Conservation (phyloP, 2,329 filamentous ascomycete species). For the Calonectria hawksworthii region DNA sequence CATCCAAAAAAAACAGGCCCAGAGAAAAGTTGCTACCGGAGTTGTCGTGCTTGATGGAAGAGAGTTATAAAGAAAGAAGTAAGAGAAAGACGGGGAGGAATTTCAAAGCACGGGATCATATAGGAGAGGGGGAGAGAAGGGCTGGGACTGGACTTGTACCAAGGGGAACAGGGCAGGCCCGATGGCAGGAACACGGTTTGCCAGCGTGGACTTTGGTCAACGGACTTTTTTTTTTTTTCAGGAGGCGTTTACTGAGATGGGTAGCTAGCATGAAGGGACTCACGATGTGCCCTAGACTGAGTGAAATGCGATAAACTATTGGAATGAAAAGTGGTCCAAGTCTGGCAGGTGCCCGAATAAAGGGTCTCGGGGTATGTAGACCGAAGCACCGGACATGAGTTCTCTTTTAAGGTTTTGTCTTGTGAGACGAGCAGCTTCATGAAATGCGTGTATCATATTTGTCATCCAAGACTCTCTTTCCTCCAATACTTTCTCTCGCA, state of each 20-base stretch:
- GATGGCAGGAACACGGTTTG: constrained; percentile 35
- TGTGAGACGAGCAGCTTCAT: constrained; percentile 31
- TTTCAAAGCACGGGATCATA: constrained; percentile 7
- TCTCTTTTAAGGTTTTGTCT: constrained; percentile 24
- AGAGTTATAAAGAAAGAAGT: background rate
- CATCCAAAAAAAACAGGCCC: constrained; percentile 6
- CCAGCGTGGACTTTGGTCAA: constrained; percentile 5
- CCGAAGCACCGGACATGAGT: background rate
- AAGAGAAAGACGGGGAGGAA: constrained; percentile 24
- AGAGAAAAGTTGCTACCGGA: constrained; percentile 7
- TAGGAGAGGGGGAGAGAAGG: background rate
- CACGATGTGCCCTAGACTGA: constrained; percentile 33
- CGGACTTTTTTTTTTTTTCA: constrained; percentile 7
- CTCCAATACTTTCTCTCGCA: background rate
- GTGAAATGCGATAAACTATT: constrained; percentile 45
- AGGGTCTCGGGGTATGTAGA: constrained; percentile 10
- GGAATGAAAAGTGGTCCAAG: constrained; percentile 38
- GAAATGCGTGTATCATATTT: constrained; percentile 34
- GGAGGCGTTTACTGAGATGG: constrained; percentile 22
- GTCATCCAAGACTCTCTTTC: constrained; percentile 27
- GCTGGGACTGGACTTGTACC: background rate
- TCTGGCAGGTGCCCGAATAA: constrained; percentile 1
- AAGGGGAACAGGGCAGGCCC: constrained; percentile 28
- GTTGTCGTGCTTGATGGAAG: constrained; percentile 19
- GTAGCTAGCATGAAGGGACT: constrained; percentile 37